Evolutionary conservation across 768 basidiomycete genomes (phyloP), one percentile per base, ranked within the genome.

Genomic region (Auricularia sp.): DNA sequence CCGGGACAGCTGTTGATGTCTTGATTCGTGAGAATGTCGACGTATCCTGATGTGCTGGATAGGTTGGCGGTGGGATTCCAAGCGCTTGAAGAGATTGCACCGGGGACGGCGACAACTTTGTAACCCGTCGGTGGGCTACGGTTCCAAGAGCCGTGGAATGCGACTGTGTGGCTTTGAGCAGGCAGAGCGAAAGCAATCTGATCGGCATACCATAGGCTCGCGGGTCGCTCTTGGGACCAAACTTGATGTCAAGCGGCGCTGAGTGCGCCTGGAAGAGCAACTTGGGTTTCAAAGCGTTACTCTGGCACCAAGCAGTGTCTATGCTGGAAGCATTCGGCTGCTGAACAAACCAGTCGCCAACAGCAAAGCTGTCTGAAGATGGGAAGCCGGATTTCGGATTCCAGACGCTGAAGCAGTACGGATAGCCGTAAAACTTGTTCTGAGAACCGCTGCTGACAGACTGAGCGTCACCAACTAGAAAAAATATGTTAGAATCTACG

Each of bases 281-380:
- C 56, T 59, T 29, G 10, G 56, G 56, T 24, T 59, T 59, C 16
- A 35, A 5, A 8, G 56, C 29, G 8, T 59, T 59, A 1, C 10
- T 6, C 6, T 33, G 8, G 29, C 56, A 59, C 56, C 56, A 59
- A 10, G 56, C 56, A 8, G 29, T 35, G 18, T 59, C 34, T 21
- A 59, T 59, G 24, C 24, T 24, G 3, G 56, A 33, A 21, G 56
- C 14, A 24, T 59, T 59, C 10, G 56, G 56, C 56, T 35, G 56
- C 56, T 59, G 56, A 59, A 59, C 56, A 29, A 59, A 59, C 56
- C 56, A 59, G 56, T 59, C 56, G 24, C 56, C 56, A 7, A 18
- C 29, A 13, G 6, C 33, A 29, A 59, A 59, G 4, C 29, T 33
- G 56, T 59, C 56, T 13, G 56, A 29, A 6, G 56, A 59, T 33